phyloP scores from a whole-genome alignment of 305 asterid genomes.

The Ajuga reptans region DNA sequence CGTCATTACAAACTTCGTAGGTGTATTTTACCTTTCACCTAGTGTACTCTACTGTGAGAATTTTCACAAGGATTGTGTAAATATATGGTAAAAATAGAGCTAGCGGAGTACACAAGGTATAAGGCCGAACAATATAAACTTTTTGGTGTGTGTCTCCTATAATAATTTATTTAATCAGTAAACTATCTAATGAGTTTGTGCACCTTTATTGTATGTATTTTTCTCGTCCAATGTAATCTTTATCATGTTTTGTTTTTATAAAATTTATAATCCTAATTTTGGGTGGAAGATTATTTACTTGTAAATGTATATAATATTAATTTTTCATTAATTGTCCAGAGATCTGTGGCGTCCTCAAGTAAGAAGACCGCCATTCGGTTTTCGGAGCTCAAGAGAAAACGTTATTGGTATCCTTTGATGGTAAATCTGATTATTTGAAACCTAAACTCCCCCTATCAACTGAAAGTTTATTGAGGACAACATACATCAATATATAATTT shows the following conservation, averaged over 20 bases:
- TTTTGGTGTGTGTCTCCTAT: too few species aligned
- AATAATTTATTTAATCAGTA: background rate
- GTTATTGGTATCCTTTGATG: slow-evolving; percentile 75
- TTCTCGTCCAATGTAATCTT: background rate
- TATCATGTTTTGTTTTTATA: background rate
- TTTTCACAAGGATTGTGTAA: too few species aligned
- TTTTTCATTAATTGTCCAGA: slow-evolving; percentile 35
- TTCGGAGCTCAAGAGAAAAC: slow-evolving; percentile 68
- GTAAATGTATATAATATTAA: background rate
- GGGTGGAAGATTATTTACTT: background rate
- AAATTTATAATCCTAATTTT: background rate
- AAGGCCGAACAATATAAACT: too few species aligned
- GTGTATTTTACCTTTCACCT: background rate
- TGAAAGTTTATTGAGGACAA: background rate
- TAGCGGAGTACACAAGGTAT: background rate
- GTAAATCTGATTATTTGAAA: slow-evolving; percentile 30
- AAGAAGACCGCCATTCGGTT: slow-evolving; percentile 55
- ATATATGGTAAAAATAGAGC: too few species aligned
- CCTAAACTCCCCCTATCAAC: background rate
- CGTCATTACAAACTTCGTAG: background rate
- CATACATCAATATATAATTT: background rate
- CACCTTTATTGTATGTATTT: slow-evolving; percentile 5
- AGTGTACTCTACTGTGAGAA: background rate
- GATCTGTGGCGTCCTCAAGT: slow-evolving; percentile 65
- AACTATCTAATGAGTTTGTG: background rate